Evolutionary conservation across 768 basidiomycete species (phyloP), one percentile per base, ranked within the genome.

Genomic region (Crepidotus variabilis): DNA sequence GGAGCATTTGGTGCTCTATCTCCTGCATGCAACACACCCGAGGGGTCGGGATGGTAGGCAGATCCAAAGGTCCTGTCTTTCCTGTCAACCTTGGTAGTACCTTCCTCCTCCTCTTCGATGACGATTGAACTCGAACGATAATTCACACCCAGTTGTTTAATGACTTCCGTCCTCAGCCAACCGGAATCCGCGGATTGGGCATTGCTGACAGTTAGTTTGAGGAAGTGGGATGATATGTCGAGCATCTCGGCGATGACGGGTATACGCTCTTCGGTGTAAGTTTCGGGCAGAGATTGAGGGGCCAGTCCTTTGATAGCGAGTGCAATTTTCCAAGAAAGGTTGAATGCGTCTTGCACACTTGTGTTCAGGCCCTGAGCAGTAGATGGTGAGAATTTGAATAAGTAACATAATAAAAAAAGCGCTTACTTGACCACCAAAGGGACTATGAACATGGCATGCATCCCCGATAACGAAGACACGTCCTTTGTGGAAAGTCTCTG

Each of bases 61-160:
- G 56, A 61, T 8, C 48, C 51, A 20, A 63, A 62, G 47, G n/a
- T n/a, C n/a, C n/a, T n/a, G 61, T 57, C 35, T 36, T 36, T 16
- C 16, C 35, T 36, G 35, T 36, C 16, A 16, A 36, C 35, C 16
- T 36, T 10, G 53, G 1, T n/a, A n/a, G n/a, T n/a, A n/a, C 54
- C 28, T 8, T 8, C 35, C 9, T 36, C 35, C 16, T 36, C 35
- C 23, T 73, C 72, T 49, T 82, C 81, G 13, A 78, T 13, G 0
- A 82, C 70, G 24, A 82, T 69, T 0, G 75, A 59, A 59, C 81
- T 82, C 66, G 73, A 75, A 2, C 82, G 72, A 60, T 78, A 84
- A 65, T 83, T 82, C 45, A 83, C 68, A 2, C 78, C 79, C 21
- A 82, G 74, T 66, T 78, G 76, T 13, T 66, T 62, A 6, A 79